Evolutionary conservation across 108 stramenopile species (phyloP).

Genomic region (Cyclostephanos invisitatus): DNA sequence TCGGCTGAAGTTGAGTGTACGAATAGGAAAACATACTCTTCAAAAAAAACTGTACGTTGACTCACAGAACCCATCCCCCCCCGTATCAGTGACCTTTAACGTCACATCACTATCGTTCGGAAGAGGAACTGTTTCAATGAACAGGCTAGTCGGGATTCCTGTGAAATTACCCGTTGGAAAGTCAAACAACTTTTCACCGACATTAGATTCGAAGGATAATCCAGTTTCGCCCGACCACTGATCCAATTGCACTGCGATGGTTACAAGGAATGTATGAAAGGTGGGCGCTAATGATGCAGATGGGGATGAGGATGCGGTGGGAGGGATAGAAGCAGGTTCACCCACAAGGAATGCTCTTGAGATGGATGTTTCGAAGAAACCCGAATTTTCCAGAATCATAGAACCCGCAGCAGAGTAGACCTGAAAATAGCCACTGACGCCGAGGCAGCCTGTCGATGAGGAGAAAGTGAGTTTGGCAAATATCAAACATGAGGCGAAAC

Average conservation of each 20-base stretch:
- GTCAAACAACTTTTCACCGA: constrained; percentile 3
- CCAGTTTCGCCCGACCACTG: constrained; percentile 27
- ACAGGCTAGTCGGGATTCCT: background rate
- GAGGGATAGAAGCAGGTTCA: constrained; percentile 16
- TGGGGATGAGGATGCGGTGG: constrained; percentile 9
- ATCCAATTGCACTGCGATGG: constrained; percentile 24
- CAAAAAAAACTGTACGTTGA: too few species aligned
- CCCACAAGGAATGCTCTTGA: constrained; percentile 9
- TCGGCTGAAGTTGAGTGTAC: too few species aligned
- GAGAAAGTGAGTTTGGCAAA: too few species aligned
- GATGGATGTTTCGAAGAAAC: background rate
- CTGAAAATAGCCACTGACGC: constrained; percentile 20
- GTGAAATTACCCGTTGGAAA: constrained; percentile 19
- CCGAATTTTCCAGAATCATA: constrained; percentile 6
- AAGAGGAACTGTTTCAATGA: constrained; percentile 10
- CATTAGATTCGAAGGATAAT: constrained; percentile 13
- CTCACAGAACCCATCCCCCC: constrained; percentile 20
- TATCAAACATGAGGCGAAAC: too few species aligned
- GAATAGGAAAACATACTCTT: too few species aligned
- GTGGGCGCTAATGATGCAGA: constrained; percentile 15
- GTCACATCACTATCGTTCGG: constrained; percentile 20
- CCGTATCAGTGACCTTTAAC: constrained; percentile 16
- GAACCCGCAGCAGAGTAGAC: constrained; percentile 15
- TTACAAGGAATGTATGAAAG: constrained; percentile 5
- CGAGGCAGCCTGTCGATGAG: constrained; percentile 1